These are phyloP conservation scores for Triangularia verruculosa DNA, from an alignment of 2,329 filamentous ascomycete species.

Conservation along the genomic window DNA sequence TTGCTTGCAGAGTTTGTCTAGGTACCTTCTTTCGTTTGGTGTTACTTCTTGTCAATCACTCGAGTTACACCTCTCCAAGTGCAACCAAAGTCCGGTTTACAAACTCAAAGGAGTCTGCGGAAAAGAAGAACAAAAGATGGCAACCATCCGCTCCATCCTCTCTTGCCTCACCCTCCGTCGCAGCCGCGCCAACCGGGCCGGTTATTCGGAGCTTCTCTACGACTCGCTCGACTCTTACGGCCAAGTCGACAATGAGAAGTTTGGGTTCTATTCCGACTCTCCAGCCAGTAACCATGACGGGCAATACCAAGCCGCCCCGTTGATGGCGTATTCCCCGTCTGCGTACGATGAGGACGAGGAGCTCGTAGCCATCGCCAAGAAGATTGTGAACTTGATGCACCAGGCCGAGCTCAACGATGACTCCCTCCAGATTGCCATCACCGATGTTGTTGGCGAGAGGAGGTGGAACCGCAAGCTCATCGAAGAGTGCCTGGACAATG, in stretches of 20 bases:
- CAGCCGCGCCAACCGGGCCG: not conserved
- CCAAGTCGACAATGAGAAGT: constrained; percentile 1
- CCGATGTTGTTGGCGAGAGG: constrained; percentile 8
- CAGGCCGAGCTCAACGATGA: constrained; percentile 20
- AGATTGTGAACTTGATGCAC: constrained; percentile 18
- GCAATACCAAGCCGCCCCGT: not conserved
- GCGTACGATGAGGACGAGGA: constrained; percentile 1
- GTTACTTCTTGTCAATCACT: not conserved
- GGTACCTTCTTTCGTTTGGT: not conserved
- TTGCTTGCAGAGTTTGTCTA: not conserved
- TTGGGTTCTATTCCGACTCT: not conserved
- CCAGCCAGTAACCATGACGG: not conserved
- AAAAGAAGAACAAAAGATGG: constrained; percentile 1
- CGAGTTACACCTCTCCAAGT: not conserved
- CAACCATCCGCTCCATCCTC: not conserved
- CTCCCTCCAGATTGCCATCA: constrained; percentile 17
- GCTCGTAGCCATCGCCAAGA: constrained; percentile 13
- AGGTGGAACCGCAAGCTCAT: constrained; percentile 23
- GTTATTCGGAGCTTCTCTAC: constrained; percentile 5
- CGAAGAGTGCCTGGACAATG: constrained; percentile 21
- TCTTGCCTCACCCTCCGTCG: constrained; percentile 1
- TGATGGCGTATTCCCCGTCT: not conserved
- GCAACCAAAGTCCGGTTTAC: not conserved
- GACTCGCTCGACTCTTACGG: not conserved
- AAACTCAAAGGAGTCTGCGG: not conserved